Evolutionary conservation across 176 grass and related monocot species (phyloP).

Genomic region (Hsuehochloa calcarea): DNA sequence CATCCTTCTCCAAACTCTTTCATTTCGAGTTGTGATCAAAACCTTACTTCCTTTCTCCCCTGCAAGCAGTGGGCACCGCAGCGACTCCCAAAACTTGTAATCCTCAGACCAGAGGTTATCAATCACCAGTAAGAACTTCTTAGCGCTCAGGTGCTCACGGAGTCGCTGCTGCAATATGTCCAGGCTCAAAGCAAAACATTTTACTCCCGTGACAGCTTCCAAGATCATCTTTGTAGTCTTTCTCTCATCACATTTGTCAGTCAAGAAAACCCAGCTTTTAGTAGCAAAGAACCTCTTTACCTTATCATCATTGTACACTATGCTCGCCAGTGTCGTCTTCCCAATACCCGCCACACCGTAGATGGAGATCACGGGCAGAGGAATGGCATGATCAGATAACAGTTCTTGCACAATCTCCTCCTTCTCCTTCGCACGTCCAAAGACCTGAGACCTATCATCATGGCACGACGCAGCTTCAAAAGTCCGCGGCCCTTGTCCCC

Average conservation of each 20-base stretch:
- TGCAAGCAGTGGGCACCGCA: conserved; percentile 24
- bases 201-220: conserved; percentile 26
- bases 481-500: background rate
- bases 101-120: conserved; percentile 44
- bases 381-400: background rate
- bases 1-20: conserved; percentile 7
- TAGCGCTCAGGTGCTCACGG: background rate
- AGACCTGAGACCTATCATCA: background rate
- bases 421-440: background rate
- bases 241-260: conserved; percentile 18
- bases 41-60: conserved; percentile 44
- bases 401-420: conserved; percentile 9
- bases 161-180: conserved; percentile 37
- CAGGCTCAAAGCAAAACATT: conserved; percentile 6
- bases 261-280: conserved; percentile 47
- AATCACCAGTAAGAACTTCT: conserved; percentile 49
- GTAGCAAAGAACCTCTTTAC: background rate
- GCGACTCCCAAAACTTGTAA: conserved; percentile 26
- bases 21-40: conserved; percentile 41
- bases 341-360: conserved; percentile 40
- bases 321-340: conserved; percentile 47
- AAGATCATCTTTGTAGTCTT: conserved; percentile 39
- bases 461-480: background rate
- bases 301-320: conserved; percentile 10
- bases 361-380: conserved; percentile 31